These are phyloP conservation scores for Malus asiatica DNA, from an alignment of 306 rosid species.

Conservation along the genomic window DNA sequence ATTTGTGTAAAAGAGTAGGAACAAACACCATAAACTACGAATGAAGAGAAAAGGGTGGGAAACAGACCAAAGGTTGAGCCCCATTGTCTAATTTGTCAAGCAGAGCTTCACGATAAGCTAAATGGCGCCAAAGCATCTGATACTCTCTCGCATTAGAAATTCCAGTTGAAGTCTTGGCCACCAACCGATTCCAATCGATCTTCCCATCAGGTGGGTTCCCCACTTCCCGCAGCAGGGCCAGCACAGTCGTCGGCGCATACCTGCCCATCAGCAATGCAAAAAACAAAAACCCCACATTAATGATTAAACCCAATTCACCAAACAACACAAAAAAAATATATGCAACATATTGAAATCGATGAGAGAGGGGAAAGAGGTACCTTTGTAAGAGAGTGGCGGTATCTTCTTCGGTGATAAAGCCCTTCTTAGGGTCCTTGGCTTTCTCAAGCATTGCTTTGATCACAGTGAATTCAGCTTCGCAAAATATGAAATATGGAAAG, in stretches of 20 bases:
- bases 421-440: constrained; percentile 25
- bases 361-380: constrained; percentile 14
- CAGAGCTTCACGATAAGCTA: constrained; percentile 58
- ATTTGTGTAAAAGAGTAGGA: not conserved
- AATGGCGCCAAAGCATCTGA: constrained; percentile 92
- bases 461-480: not conserved
- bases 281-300: not conserved
- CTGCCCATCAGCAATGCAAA: constrained; percentile 21
- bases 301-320: not conserved
- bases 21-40: not conserved
- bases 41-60: not conserved
- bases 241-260: constrained; percentile 45
- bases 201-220: constrained; percentile 31
- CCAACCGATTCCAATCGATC: constrained; percentile 76
- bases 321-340: not conserved
- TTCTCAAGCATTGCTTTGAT: constrained; percentile 34
- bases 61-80: constrained; percentile 54
- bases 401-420: constrained; percentile 43
- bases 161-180: constrained; percentile 62
- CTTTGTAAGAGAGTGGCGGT: constrained; percentile 43
- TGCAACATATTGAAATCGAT: not conserved
- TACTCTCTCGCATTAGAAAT: constrained; percentile 75
- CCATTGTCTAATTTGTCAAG: constrained; percentile 35
- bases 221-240: constrained; percentile 69
- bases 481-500: not conserved